These are phyloP conservation scores for Rhododendron ovatum DNA, from an alignment of 148 eudicot species.

Conservation along the genomic window DNA sequence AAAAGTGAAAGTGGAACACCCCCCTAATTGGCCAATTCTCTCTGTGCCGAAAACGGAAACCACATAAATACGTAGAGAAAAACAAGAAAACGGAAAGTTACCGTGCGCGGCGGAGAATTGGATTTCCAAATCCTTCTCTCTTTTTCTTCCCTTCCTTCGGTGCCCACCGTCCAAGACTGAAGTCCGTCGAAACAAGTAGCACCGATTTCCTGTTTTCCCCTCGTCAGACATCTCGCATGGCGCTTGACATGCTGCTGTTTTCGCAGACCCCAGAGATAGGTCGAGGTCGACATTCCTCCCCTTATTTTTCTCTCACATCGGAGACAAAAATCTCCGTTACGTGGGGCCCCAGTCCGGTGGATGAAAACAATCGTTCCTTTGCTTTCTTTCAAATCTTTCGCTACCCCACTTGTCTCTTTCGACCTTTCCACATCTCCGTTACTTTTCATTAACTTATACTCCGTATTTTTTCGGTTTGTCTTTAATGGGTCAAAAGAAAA, in stretches of 20 bases:
- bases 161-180: background rate
- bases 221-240: constrained; percentile 3
- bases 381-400: background rate
- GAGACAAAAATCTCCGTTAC: constrained; percentile 3
- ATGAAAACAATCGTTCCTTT: background rate
- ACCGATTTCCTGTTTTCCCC: background rate
- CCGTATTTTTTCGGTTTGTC: background rate
- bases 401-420: background rate
- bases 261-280: background rate
- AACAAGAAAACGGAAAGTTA: background rate
- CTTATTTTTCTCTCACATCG: background rate
- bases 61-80: background rate
- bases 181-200: background rate
- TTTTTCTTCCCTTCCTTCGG: background rate
- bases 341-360: constrained; percentile 9
- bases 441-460: background rate
- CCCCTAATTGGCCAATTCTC: background rate
- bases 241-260: background rate
- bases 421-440: constrained; percentile 8
- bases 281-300: background rate
- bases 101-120: background rate
- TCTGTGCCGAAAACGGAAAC: background rate
- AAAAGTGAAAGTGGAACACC: no score
- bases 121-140: background rate
- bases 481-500: constrained; percentile 1